phyloP scores from a whole-genome alignment of 176 grass and related monocot species.

The Hordeum marinum region DNA sequence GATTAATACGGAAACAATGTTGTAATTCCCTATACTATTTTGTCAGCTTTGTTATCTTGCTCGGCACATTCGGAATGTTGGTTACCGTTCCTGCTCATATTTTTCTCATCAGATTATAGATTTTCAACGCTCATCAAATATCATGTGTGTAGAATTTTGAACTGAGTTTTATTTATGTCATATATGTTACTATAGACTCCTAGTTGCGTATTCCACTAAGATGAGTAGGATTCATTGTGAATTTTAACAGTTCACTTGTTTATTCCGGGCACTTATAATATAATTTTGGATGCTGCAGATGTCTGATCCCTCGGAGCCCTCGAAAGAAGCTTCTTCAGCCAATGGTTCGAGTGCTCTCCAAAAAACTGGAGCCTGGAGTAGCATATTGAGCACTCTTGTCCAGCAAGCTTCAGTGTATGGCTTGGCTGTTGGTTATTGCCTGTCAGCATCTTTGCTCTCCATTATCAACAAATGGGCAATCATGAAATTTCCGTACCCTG shows the following conservation, averaged over 20 bases:
- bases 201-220: too few species aligned
- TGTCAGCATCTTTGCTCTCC: constrained; percentile 75
- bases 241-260: neutral
- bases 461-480: constrained; percentile 93
- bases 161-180: neutral
- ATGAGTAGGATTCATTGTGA: neutral
- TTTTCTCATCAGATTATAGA: neutral
- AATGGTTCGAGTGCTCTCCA: constrained; percentile 23
- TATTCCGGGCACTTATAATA: neutral
- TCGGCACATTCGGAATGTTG: neutral
- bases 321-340: constrained; percentile 34
- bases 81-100: neutral
- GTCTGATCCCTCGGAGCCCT: constrained; percentile 35
- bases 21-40: neutral
- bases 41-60: neutral
- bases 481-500: constrained; percentile 83
- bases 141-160: neutral
- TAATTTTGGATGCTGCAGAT: constrained; percentile 44
- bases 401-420: constrained; percentile 73
- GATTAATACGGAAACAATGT: neutral
- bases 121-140: neutral
- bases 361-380: constrained; percentile 50
- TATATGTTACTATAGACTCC: neutral
- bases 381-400: constrained; percentile 34
- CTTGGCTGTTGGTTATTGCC: constrained; percentile 67